Conservation (phyloP, 306 rosid species). For the Mimosa pudica region DNA sequence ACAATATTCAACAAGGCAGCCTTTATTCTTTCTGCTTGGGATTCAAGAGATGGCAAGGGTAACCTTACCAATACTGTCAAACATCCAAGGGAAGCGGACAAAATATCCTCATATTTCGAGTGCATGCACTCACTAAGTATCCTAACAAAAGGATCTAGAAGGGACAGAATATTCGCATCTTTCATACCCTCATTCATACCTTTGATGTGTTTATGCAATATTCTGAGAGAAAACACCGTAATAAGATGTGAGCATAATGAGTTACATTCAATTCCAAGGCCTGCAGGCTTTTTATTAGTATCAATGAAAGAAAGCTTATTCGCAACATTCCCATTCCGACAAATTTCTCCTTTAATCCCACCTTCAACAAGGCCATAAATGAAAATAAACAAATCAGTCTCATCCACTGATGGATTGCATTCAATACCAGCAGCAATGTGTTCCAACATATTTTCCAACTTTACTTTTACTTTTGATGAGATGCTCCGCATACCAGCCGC, state of each 20-base stretch:
- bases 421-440: constrained; percentile 84
- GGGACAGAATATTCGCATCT: constrained; percentile 51
- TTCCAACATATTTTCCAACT: constrained; percentile 76
- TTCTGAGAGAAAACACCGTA: constrained; percentile 78
- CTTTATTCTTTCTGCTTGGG: constrained; percentile 71
- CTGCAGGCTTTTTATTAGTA: constrained; percentile 49
- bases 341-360: constrained; percentile 64
- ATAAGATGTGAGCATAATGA: constrained; percentile 74
- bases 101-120: constrained; percentile 87
- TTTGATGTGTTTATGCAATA: constrained; percentile 67
- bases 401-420: constrained; percentile 77
- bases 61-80: constrained; percentile 68
- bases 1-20: constrained; percentile 70
- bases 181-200: constrained; percentile 52
- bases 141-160: constrained; percentile 79
- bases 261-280: constrained; percentile 49
- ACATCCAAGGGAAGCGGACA: constrained; percentile 78
- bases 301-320: constrained; percentile 32
- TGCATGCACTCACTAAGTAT: constrained; percentile 60
- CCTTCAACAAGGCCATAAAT: constrained; percentile 70
- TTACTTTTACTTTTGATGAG: constrained; percentile 67
- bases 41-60: constrained; percentile 77
- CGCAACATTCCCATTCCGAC: constrained; percentile 46
- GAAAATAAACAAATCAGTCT: constrained; percentile 72
- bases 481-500: constrained; percentile 60